Base-by-base conservation (phyloP, 2,329 filamentous ascomycete genomes). In the Paecilomyces variotii region DNA sequence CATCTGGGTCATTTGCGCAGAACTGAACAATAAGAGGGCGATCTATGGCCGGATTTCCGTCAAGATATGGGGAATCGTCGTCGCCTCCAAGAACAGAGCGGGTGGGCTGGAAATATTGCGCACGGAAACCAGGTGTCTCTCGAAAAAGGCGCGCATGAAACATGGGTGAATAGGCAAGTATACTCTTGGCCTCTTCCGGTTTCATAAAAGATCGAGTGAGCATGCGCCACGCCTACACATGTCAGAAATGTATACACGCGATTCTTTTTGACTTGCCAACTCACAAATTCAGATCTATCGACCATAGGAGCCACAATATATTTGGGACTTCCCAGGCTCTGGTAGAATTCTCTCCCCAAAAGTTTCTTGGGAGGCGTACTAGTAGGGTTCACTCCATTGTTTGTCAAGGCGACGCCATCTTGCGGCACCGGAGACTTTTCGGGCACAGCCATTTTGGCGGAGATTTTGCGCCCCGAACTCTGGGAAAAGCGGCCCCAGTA, bases 221-320 rank as follows among this genome's bases (percentile, higher is more conserved):
- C 82, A 97, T 87, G 67, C 94, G 89, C 94, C 94, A 99, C 67
- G 93, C 94, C 92, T 96, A 34, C 35, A 59, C 60, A 58, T 61
- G 62, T 62, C 54, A 56, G 55, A 52, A 35, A 61, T 62, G 26
- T 59, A 55, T 19, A 56, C 53, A 52, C 32, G 14, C 49, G 49
- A 49, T 32, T 24, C 35, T 39, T 27, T 4, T 5, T 35, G 28
- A 30, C 27, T 52, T 25, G 53, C 19, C 19, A 54, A 79, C 87
- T 64, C 80, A 96, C 92, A 79, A 97, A 97, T 79, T 99, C 94
- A 32, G 91, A 97, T 74, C 97, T 90, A 70, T 99, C 93, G 25
- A 99, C 94, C 94, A 99, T 99, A 35, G 94, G 94, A 34, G 94
- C 94, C 57, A 99, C 83, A 30, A 99, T 85, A 64, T 89, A 87